Conservation (phyloP, 2,329 filamentous ascomycete species). For the Microdochium trichocladiopsis region DNA sequence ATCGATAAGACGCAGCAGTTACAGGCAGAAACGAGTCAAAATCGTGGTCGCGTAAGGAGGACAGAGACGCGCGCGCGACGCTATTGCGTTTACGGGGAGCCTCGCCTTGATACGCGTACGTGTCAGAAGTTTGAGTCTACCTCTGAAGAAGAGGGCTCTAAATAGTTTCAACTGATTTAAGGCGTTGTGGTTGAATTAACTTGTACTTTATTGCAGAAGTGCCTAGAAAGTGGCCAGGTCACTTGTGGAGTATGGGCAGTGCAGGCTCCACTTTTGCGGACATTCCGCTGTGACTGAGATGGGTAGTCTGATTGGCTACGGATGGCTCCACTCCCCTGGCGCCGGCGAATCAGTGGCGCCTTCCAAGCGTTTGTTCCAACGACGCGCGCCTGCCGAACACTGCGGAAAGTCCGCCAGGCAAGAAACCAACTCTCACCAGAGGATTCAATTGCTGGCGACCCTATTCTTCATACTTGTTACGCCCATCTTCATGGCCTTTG, state of each 20-base stretch:
- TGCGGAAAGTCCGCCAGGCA: not conserved
- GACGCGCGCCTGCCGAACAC: not conserved
- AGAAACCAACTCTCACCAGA: not conserved
- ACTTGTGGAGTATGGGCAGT: not conserved
- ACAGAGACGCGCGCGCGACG: too few relatives aligned
- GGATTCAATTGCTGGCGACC: not conserved
- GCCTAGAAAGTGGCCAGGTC: too few relatives aligned
- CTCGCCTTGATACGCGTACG: too few relatives aligned
- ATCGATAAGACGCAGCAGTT: not conserved
- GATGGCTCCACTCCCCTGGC: not conserved
- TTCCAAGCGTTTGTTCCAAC: not conserved
- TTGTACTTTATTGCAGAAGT: too few relatives aligned
- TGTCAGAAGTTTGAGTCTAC: too few relatives aligned
- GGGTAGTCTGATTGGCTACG: not conserved
- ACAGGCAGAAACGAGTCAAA: too few relatives aligned
- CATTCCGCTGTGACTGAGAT: not conserved
- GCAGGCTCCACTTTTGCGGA: not conserved
- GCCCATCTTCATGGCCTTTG: not conserved
- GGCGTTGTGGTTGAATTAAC: too few relatives aligned
- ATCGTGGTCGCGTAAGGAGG: too few relatives aligned
- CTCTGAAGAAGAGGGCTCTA: too few relatives aligned
- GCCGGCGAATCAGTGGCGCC: not conserved
- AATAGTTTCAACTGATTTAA: too few relatives aligned
- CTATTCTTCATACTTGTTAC: not conserved
- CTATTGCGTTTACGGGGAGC: too few relatives aligned